Conservation (phyloP, 148 eudicot genomes). For the Camellia granthamiana region DNA sequence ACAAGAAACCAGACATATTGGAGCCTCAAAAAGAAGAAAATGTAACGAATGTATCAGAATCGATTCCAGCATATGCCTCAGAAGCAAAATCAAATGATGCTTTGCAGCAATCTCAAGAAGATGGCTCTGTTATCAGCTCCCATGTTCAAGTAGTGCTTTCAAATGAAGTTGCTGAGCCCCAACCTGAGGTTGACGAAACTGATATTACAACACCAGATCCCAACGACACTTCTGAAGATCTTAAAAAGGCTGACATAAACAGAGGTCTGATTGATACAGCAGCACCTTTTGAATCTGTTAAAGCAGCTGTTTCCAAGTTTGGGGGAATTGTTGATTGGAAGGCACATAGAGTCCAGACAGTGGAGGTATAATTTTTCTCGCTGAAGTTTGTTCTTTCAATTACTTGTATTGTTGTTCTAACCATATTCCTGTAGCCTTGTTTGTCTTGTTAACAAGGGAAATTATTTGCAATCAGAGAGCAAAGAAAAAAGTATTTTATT, state of each 20-base stretch:
- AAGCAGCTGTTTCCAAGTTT: slow-evolving; percentile 92
- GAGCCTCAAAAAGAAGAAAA: slow-evolving; percentile 9
- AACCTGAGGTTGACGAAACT: neutral
- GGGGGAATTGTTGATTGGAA: slow-evolving; percentile 99
- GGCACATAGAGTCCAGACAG: slow-evolving; percentile 85
- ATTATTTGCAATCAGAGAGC: neutral
- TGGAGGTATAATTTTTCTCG: slow-evolving; percentile 58
- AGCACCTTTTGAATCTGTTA: slow-evolving; percentile 90
- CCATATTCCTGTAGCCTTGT: neutral
- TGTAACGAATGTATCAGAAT: neutral
- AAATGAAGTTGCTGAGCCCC: slow-evolving; percentile 8
- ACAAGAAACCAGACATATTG: neutral
- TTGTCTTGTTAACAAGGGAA: neutral
- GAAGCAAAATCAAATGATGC: slow-evolving; percentile 19
- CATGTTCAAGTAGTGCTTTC: slow-evolving; percentile 8
- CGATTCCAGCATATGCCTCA: slow-evolving; percentile 9
- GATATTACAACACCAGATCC: neutral
- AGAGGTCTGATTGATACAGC: slow-evolving; percentile 78
- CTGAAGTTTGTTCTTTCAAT: neutral
- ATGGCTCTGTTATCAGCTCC: neutral
- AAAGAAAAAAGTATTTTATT: neutral
- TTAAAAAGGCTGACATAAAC: slow-evolving; percentile 27
- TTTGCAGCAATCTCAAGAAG: slow-evolving; percentile 16
- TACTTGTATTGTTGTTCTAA: neutral
- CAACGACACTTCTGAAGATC: slow-evolving; percentile 10